These are phyloP conservation scores for Oligophagozyma castellii DNA, from an alignment of 1,139 yeast genomes.

Conservation along the genomic window DNA sequence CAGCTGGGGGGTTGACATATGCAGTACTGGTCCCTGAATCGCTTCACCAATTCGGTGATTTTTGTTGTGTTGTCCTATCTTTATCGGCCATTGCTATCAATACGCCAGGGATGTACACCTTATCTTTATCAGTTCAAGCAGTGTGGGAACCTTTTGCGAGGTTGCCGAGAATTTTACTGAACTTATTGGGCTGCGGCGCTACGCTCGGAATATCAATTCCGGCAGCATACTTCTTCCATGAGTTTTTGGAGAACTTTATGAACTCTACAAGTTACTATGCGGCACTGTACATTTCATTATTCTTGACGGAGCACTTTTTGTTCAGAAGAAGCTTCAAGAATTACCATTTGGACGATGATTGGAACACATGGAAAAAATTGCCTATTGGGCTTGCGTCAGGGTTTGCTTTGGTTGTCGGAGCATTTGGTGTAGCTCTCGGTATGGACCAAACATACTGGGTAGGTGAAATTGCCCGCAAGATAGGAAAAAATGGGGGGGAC, in stretches of 20 bases:
- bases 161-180: conserved; percentile 77
- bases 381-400: conserved; percentile 72
- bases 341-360: conserved; percentile 52
- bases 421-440: conserved; percentile 74
- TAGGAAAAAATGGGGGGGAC: conserved; percentile 71
- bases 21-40: conserved; percentile 67
- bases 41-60: conserved; percentile 78
- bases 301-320: conserved; percentile 65
- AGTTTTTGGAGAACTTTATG: conserved; percentile 77
- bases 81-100: conserved; percentile 81
- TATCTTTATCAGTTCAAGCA: conserved; percentile 75
- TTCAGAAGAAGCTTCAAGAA: conserved; percentile 49
- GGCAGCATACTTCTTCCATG: conserved; percentile 61
- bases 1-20: conserved; percentile 73
- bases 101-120: conserved; percentile 88
- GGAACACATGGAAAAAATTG: conserved; percentile 39
- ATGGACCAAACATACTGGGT: conserved; percentile 77
- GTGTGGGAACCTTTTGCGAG: conserved; percentile 58
- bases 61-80: conserved; percentile 77
- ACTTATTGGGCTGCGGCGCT: conserved; percentile 58
- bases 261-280: conserved; percentile 82
- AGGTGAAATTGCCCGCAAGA: conserved; percentile 50
- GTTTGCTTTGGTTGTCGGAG: conserved; percentile 70
- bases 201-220: conserved; percentile 81
- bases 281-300: conserved; percentile 67